phyloP scores from a whole-genome alignment of 2,329 filamentous ascomycete genomes.

The Calonectria pauciramosa region DNA sequence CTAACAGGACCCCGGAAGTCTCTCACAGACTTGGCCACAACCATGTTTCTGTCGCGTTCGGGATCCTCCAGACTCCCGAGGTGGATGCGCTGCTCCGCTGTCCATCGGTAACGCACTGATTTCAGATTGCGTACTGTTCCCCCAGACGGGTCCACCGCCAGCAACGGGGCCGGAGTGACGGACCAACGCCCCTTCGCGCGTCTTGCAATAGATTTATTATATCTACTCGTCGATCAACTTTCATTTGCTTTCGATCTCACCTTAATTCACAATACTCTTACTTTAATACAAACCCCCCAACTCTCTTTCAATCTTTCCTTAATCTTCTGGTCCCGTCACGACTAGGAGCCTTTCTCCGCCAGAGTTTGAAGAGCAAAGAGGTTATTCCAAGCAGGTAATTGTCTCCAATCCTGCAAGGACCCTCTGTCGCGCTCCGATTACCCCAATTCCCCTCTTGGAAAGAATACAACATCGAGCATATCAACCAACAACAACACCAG shows the following conservation, averaged over 20 bases:
- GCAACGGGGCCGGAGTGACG: neutral
- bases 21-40: neutral
- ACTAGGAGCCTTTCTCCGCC: neutral
- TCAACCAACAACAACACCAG: neutral
- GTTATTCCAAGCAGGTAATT: conserved; percentile 18
- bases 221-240: conserved; percentile 1
- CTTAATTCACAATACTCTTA: neutral
- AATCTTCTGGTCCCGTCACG: conserved; percentile 8
- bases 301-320: conserved; percentile 4
- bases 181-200: neutral
- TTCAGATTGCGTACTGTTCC: conserved; percentile 18
- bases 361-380: conserved; percentile 24
- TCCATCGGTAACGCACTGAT: conserved; percentile 4
- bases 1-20: neutral
- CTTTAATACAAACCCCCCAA: neutral
- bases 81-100: neutral
- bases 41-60: conserved; percentile 11
- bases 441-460: neutral
- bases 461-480: neutral
- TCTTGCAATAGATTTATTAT: conserved; percentile 1
- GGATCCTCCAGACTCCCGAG: conserved; percentile 23
- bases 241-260: neutral
- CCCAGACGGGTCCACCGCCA: conserved; percentile 10
- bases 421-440: conserved; percentile 1
- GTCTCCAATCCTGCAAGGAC: conserved; percentile 6